Conservation (phyloP, 1,284 basidiomycete species). For the Golubevia pallescens region DNA sequence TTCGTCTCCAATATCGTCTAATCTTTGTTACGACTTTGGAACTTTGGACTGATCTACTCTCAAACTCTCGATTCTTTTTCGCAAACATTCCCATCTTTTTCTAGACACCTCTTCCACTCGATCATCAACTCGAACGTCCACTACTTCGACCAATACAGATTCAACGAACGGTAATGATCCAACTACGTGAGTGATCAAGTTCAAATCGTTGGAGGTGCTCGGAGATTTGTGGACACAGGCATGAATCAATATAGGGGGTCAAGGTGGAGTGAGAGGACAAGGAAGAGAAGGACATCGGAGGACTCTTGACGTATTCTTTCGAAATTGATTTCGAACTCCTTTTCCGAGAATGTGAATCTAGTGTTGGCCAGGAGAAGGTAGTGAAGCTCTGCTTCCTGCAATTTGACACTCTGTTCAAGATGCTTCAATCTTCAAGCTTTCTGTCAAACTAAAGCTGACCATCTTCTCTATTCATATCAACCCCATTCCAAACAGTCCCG, state of each 20-base stretch:
- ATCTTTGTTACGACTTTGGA: no score
- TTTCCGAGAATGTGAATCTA: no score
- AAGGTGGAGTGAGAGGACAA: background rate
- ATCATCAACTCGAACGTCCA: background rate
- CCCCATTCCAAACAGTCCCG: background rate
- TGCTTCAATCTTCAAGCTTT: no score
- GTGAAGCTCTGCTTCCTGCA: no score
- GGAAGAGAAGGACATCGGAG: background rate
- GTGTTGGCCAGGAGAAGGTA: no score
- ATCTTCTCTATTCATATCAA: background rate
- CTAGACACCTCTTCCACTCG: background rate
- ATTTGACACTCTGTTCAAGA: no score
- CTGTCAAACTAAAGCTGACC: no score
- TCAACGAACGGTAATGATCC: background rate
- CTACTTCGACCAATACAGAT: background rate
- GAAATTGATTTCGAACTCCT: no score
- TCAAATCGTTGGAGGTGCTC: no score
- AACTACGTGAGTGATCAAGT: background rate
- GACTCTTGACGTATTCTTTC: no score
- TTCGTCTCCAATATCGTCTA: no score
- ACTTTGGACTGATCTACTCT: no score
- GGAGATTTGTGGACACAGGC: background rate
- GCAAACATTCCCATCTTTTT: background rate
- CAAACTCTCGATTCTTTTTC: background rate
- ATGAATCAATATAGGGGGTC: background rate